Percentiles rank a stretch among this genome's conserved stretches.
Conservation (phyloP, 306 rosid species). For the Elaeagnus macrophylla region DNA sequence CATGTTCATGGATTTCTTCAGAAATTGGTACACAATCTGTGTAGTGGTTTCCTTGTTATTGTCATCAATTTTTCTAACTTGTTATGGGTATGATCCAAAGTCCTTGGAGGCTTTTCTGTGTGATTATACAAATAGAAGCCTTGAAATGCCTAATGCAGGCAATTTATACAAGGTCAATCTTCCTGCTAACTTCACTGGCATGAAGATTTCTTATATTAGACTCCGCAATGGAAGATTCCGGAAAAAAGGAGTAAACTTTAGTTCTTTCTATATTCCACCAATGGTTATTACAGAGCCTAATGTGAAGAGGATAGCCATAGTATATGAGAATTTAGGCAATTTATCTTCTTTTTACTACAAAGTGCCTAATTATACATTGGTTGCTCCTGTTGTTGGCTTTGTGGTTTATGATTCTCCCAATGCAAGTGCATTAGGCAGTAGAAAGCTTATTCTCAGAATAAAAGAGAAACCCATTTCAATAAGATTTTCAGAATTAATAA, state of each 20-base stretch:
- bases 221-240: conserved; percentile 39
- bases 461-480: conserved; percentile 39
- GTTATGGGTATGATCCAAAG: conserved; percentile 19
- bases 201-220: conserved; percentile 43
- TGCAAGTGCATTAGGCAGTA: conserved; percentile 11
- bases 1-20: conserved; percentile 36
- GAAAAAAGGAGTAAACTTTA: conserved; percentile 44
- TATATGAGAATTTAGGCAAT: conserved; percentile 67
- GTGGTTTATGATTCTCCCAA: conserved; percentile 43
- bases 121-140: conserved; percentile 26
- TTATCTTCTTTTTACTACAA: conserved; percentile 55
- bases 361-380: conserved; percentile 51
- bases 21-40: conserved; percentile 32
- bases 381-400: conserved; percentile 72
- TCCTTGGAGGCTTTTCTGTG: conserved; percentile 37
- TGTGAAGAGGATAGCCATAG: conserved; percentile 41
- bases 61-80: conserved; percentile 24
- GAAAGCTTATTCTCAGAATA: conserved; percentile 29
- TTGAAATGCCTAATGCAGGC: conserved; percentile 41
- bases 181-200: conserved; percentile 66
- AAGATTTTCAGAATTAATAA: conserved; percentile 21
- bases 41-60: conserved; percentile 23
- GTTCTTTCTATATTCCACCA: conserved; percentile 48
- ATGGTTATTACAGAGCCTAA: conserved; percentile 32
- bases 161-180: conserved; percentile 40